A percentile compares a stretch with the other conserved stretches of the same genome.
These are phyloP conservation scores for Hypoxylon sp. DNA, from an alignment of 2,329 filamentous ascomycete species.

Conservation along the genomic window DNA sequence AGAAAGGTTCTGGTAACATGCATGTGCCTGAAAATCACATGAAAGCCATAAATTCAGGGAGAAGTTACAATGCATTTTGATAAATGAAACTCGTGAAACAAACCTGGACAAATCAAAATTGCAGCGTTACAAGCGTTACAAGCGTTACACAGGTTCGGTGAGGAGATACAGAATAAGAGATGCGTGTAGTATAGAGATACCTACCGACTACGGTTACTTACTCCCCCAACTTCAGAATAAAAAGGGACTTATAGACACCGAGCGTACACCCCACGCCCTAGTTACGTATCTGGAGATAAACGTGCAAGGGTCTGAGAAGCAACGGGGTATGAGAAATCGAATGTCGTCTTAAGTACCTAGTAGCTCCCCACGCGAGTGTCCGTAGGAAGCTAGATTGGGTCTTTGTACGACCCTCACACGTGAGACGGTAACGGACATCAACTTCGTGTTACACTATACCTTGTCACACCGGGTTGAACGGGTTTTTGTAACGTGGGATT, in stretches of 20 bases:
- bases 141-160: slow-evolving; percentile 2
- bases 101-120: background rate
- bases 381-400: background rate
- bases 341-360: slow-evolving; percentile 7
- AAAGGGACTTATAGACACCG: background rate
- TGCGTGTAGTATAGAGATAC: background rate
- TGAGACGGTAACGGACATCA: slow-evolving; percentile 26
- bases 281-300: background rate
- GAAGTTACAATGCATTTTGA: slow-evolving; percentile 1
- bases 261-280: background rate
- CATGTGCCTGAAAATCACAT: background rate
- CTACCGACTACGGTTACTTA: background rate
- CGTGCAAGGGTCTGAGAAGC: slow-evolving; percentile 4
- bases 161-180: slow-evolving; percentile 4
- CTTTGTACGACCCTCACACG: slow-evolving; percentile 8
- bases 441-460: slow-evolving; percentile 4
- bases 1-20: background rate
- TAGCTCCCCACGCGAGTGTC: background rate
- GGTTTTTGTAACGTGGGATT: slow-evolving; percentile 28
- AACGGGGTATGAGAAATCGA: slow-evolving; percentile 7
- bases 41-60: background rate
- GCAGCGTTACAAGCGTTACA: slow-evolving; percentile 1
- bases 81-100: slow-evolving; percentile 4
- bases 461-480: slow-evolving; percentile 6
- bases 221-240: background rate